phyloP scores from a whole-genome alignment of 495 filamentous ascomycete species.

The Penicillium roqueforti region DNA sequence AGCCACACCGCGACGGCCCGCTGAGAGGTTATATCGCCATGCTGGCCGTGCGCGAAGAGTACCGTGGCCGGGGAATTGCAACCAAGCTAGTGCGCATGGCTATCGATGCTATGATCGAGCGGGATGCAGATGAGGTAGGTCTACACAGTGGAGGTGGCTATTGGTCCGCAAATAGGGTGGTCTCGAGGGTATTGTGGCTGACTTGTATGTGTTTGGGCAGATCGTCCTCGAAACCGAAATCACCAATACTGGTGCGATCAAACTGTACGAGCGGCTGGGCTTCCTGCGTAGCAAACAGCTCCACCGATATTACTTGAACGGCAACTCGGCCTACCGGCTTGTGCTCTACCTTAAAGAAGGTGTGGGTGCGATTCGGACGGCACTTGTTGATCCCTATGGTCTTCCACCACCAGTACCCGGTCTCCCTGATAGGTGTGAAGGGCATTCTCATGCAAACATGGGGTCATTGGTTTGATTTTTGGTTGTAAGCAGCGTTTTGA shows the following conservation, averaged over 20 bases:
- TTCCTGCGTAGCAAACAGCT: conserved; percentile 91
- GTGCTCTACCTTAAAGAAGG: conserved; percentile 76
- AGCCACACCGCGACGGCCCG: conserved; percentile 75
- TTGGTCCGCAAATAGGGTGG: not conserved
- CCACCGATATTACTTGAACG: conserved; percentile 95
- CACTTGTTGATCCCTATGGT: conserved; percentile 39
- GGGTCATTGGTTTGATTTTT: conserved; percentile 3
- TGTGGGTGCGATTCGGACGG: conserved; percentile 36
- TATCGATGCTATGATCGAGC: conserved; percentile 83
- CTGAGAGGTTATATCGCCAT: conserved; percentile 97
- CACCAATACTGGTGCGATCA: conserved; percentile 86
- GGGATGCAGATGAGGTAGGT: conserved; percentile 79
- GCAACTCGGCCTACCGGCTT: conserved; percentile 88
- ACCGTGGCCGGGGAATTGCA: conserved; percentile 84
- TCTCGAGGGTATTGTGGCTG: conserved; percentile 3
- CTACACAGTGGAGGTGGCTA: not conserved
- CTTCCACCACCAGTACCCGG: conserved; percentile 12
- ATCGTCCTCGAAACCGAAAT: conserved; percentile 96
- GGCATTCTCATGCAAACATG: conserved; percentile 21
- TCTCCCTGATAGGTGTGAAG: not conserved
- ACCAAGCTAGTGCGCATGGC: conserved; percentile 84
- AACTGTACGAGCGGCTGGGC: conserved; percentile 88
- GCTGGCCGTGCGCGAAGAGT: conserved; percentile 77
- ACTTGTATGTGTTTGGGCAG: conserved; percentile 33
- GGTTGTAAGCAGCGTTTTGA: not conserved